phyloP scores from a whole-genome alignment of 805 yeast genomes.

The Cyberlindnera maclurae region DNA sequence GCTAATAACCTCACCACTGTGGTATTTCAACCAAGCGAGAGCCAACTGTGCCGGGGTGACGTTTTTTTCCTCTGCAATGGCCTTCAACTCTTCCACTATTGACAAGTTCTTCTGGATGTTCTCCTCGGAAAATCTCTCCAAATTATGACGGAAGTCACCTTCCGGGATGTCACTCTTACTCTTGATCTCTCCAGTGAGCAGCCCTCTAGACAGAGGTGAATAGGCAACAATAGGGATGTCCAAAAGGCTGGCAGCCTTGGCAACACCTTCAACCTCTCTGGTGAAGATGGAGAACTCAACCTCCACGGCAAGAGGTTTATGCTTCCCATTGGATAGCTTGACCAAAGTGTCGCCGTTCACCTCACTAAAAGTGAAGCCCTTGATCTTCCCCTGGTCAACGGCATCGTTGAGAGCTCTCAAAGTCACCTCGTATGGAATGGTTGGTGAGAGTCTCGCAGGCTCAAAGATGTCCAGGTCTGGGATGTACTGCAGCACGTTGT shows the following conservation, averaged over 20 bases:
- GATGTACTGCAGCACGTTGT: conserved; percentile 20
- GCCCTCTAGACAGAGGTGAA: conserved; percentile 79
- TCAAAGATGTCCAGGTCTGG: conserved; percentile 58
- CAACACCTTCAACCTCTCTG: conserved; percentile 65
- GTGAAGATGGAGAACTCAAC: conserved; percentile 69
- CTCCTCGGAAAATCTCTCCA: conserved; percentile 57
- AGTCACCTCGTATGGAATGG: conserved; percentile 50
- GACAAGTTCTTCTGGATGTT: conserved; percentile 47
- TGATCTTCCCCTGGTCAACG: conserved; percentile 57
- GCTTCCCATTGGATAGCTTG: conserved; percentile 42
- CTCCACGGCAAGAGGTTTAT: conserved; percentile 63
- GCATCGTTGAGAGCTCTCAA: conserved; percentile 49
- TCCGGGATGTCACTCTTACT: conserved; percentile 40
- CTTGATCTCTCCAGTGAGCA: conserved; percentile 57
- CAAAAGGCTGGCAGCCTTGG: conserved; percentile 47
- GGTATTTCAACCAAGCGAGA: conserved; percentile 54
- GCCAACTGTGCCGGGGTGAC: conserved; percentile 61
- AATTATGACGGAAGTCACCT: conserved; percentile 44
- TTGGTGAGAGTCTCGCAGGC: conserved; percentile 61
- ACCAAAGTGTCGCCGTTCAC: conserved; percentile 53
- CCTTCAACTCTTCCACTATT: conserved; percentile 43
- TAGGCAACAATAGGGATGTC: conserved; percentile 68
- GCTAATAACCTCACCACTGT: conserved; percentile 22
- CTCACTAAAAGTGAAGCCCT: conserved; percentile 72
- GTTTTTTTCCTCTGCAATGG: conserved; percentile 38